Evolutionary conservation across 352 stramenopile species (phyloP), one percentile per base, ranked within the genome.

Genomic region (Lagenidium sp.): DNA sequence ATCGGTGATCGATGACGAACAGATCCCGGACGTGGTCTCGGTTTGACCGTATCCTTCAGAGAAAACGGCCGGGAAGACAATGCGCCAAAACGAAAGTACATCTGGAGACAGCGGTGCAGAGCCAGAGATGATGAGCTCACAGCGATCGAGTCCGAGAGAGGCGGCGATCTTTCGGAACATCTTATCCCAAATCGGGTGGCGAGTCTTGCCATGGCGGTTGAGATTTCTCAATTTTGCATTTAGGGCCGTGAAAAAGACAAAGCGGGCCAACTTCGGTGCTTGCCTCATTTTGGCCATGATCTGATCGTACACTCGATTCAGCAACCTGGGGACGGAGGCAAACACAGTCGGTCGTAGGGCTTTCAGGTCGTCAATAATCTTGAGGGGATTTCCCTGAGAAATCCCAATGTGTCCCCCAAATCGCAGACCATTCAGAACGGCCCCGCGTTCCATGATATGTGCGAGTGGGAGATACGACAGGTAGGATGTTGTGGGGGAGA

Each of bases 271-370:
- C 10, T 75, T 75, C 30, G 69, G 79, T 25, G 82, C 87, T 6
- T 68, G 60, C 3, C 57, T 47, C 46, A 89, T 82, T 35, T 77
- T 80, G 21, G 65, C 57, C 47, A 82, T 85, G 48, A 97, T 74
- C 23, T 94, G 95, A 70, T 98, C 94, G 65, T 98, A 85, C 32
- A 99, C 95, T 44, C 96, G 95, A 54, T 98, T 98, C 26, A 98
- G 68, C 10, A 99, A 69, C 4, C 95, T 72, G 15, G 95, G 95
- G n/a, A 98, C 94, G 4, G 79, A 82, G 29, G 78, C 75, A 44
- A 99, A 95, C 4, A 97, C 53, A 1, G 94, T 98, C 0, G 95
- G 95, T 5, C 82, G 68, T 41, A 97, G 83, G 10, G 76, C 83
- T 20, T 81, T 64, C 5, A 97, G 53, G 63, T 98, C 95, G 48